These are phyloP conservation scores for Paspalum vaginatum DNA, from an alignment of 176 grass and related monocot species.

Conservation along the genomic window DNA sequence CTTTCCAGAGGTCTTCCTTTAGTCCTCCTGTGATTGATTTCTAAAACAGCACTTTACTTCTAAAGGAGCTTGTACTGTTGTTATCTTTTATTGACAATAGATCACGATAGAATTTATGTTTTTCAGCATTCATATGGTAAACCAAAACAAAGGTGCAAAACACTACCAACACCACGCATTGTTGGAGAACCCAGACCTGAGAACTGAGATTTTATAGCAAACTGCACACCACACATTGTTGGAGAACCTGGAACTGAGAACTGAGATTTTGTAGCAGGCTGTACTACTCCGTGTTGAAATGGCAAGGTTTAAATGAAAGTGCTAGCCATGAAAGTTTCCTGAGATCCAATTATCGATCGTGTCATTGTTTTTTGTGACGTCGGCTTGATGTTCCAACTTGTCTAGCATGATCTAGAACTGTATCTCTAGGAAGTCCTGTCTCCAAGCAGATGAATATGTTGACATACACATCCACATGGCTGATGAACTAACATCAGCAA, in stretches of 20 bases:
- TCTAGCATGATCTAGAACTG: background rate
- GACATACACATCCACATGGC: background rate
- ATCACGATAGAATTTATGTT: background rate
- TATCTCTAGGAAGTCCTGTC: background rate
- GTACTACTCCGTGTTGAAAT: slow-evolving; percentile 14
- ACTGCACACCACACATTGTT: background rate
- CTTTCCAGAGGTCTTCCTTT: background rate
- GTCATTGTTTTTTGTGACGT: background rate
- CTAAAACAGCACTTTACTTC: background rate
- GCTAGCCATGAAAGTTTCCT: background rate
- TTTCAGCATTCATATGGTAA: background rate
- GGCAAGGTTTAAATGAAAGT: background rate
- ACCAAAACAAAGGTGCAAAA: background rate
- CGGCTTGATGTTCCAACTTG: background rate
- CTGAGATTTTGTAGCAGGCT: background rate
- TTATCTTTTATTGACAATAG: slow-evolving; percentile 6
- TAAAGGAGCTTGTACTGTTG: background rate
- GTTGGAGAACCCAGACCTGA: background rate
- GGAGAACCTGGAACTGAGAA: background rate
- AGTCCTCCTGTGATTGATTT: background rate
- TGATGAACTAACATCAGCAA: background rate
- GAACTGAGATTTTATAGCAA: background rate
- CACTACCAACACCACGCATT: background rate
- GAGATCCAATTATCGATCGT: background rate
- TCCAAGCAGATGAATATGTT: background rate